A percentile compares a stretch with the other conserved stretches of the same genome.
Conservation (phyloP, 2,329 filamentous ascomycete genomes). For the Grosmannia clavigera region DNA sequence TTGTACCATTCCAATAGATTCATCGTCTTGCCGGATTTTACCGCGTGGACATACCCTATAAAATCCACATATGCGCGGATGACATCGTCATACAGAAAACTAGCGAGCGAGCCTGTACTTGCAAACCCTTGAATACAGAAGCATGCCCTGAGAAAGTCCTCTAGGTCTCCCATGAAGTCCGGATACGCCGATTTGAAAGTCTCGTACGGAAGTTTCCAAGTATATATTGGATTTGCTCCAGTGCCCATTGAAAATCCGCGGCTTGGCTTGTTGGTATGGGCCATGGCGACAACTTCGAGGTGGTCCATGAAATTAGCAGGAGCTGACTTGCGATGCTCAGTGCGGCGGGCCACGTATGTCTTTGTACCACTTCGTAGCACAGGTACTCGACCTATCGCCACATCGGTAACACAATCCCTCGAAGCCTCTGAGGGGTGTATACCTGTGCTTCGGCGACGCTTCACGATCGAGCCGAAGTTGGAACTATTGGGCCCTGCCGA, state of each 20-base stretch:
- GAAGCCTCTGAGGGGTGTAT: background rate
- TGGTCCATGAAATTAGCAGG: background rate
- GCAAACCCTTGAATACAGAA: slow-evolving; percentile 27
- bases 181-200: slow-evolving; percentile 31
- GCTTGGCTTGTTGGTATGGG: background rate
- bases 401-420: background rate
- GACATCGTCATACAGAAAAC: slow-evolving; percentile 40
- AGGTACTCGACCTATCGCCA: background rate
- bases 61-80: slow-evolving; percentile 32
- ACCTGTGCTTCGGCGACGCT: background rate
- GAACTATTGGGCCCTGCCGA: too few species aligned
- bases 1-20: slow-evolving; percentile 28
- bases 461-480: background rate
- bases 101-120: slow-evolving; percentile 22
- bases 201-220: slow-evolving; percentile 18
- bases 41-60: slow-evolving; percentile 23
- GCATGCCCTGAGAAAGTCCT: slow-evolving; percentile 32
- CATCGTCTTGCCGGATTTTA: background rate
- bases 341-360: background rate
- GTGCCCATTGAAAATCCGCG: too few species aligned
- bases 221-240: background rate
- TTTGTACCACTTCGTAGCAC: background rate
- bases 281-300: background rate
- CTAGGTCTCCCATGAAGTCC: slow-evolving; percentile 24
- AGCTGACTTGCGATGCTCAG: background rate